These are phyloP conservation scores for Ambrosiella beaveri DNA, from an alignment of 2,329 filamentous ascomycete species.

Conservation along the genomic window DNA sequence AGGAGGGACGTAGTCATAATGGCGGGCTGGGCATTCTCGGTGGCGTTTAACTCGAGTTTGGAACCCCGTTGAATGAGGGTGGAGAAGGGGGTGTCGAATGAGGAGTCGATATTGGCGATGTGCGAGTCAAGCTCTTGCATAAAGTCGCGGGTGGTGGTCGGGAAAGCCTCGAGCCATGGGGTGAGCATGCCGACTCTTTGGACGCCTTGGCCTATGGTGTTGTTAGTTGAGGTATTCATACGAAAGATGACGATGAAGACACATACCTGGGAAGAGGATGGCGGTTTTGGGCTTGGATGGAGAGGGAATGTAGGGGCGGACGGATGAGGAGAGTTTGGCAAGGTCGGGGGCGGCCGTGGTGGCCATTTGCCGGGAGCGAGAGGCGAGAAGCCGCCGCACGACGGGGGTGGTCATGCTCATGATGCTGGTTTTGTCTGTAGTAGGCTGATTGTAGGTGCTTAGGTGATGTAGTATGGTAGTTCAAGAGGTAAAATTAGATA, in stretches of 20 bases:
- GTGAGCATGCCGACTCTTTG: slow-evolving; percentile 76
- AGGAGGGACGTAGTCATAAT: slow-evolving; percentile 92
- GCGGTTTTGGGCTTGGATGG: slow-evolving; percentile 27
- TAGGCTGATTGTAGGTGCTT: neutral
- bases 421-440: neutral
- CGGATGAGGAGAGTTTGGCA: slow-evolving; percentile 6
- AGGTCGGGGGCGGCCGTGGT: slow-evolving; percentile 2
- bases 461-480: neutral
- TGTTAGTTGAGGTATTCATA: slow-evolving; percentile 7
- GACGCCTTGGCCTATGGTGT: slow-evolving; percentile 61
- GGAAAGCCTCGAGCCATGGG: slow-evolving; percentile 77
- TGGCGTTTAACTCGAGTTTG: slow-evolving; percentile 58
- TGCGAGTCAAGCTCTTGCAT: slow-evolving; percentile 66
- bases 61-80: slow-evolving; percentile 65
- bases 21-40: slow-evolving; percentile 78
- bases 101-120: slow-evolving; percentile 16
- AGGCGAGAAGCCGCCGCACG: slow-evolving; percentile 12
- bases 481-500: neutral
- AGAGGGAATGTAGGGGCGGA: slow-evolving; percentile 6
- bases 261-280: slow-evolving; percentile 41
- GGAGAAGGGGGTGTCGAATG: slow-evolving; percentile 56
- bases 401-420: slow-evolving; percentile 9
- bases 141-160: slow-evolving; percentile 54
- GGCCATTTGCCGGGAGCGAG: slow-evolving; percentile 2
- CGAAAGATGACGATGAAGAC: neutral